Percentiles rank a stretch among this genome's conserved stretches.
phyloP scores from a whole-genome alignment of 2,329 filamentous ascomycete genomes.

The Beauveria bassiana region DNA sequence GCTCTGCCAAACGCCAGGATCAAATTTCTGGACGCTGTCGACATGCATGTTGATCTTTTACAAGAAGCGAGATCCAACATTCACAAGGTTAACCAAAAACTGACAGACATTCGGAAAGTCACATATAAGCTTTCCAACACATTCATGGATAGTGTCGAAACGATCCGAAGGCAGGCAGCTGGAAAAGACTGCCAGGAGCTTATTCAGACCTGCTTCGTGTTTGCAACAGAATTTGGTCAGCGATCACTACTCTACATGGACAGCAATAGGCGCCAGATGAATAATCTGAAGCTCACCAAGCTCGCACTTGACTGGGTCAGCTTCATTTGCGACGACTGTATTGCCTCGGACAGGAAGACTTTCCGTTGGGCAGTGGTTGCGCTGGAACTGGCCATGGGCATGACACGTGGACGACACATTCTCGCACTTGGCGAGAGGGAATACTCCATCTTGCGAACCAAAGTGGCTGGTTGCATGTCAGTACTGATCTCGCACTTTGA shows the following conservation, averaged over 20 bases:
- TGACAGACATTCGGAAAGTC: constrained; percentile 92
- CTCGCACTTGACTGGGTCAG: constrained; percentile 94
- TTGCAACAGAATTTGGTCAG: constrained; percentile 97
- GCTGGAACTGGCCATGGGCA: constrained; percentile 93
- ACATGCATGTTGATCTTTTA: constrained; percentile 78
- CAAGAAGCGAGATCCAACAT: constrained; percentile 92
- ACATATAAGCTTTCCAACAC: constrained; percentile 95
- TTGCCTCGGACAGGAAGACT: constrained; percentile 87
- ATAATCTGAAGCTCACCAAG: constrained; percentile 90
- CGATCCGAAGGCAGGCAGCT: constrained; percentile 72
- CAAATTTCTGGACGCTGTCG: constrained; percentile 69
- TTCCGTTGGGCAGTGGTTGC: constrained; percentile 96
- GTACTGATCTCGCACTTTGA: constrained; percentile 97
- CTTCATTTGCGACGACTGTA: constrained; percentile 95
- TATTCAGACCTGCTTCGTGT: constrained; percentile 95
- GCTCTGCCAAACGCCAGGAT: constrained; percentile 70
- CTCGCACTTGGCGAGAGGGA: constrained; percentile 84
- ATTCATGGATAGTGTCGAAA: constrained; percentile 97
- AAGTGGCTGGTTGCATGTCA: constrained; percentile 96
- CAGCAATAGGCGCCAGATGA: constrained; percentile 90
- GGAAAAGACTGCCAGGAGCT: constrained; percentile 87
- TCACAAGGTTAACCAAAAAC: constrained; percentile 79
- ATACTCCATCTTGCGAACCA: constrained; percentile 72
- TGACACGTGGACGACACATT: constrained; percentile 90
- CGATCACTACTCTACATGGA: constrained; percentile 94